These are phyloP conservation scores for Salix udensis DNA, from an alignment of 345 rosid genomes.

Conservation along the genomic window DNA sequence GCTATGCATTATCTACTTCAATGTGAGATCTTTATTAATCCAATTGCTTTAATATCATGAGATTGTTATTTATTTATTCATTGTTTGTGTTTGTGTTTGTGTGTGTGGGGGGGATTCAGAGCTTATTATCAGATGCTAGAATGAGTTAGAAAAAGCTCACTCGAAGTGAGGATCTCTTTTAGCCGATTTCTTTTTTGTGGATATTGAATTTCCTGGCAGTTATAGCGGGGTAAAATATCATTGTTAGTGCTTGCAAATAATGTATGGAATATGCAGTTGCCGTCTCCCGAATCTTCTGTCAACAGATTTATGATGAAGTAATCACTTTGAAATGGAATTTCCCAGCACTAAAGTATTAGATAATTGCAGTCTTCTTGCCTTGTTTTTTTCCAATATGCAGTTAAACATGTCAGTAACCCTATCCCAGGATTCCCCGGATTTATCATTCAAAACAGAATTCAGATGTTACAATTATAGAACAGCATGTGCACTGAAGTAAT, in stretches of 20 bases:
- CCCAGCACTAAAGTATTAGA: neutral
- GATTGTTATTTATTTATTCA: neutral
- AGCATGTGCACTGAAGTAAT: neutral
- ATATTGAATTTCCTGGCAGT: neutral
- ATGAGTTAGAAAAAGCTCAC: neutral
- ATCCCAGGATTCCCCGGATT: neutral
- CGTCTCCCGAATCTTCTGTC: neutral
- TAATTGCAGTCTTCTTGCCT: too few species aligned
- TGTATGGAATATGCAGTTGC: neutral
- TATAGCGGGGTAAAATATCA: neutral
- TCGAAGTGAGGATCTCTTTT: neutral
- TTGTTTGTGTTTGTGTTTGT: too few species aligned
- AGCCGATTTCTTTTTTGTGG: neutral
- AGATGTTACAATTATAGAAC: neutral
- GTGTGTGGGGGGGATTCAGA: too few species aligned
- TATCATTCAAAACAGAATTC: neutral
- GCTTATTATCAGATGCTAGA: neutral
- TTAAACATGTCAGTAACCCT: neutral
- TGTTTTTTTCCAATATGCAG: too few species aligned
- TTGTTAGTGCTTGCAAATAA: neutral
- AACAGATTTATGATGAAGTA: neutral
- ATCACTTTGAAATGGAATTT: neutral
- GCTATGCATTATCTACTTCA: slow-evolving; percentile 7
- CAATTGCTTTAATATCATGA: neutral
- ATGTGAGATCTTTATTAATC: slow-evolving; percentile 1